These are phyloP conservation scores for Thymus mandschuricus DNA, from an alignment of 257 asterid species.

Conservation along the genomic window DNA sequence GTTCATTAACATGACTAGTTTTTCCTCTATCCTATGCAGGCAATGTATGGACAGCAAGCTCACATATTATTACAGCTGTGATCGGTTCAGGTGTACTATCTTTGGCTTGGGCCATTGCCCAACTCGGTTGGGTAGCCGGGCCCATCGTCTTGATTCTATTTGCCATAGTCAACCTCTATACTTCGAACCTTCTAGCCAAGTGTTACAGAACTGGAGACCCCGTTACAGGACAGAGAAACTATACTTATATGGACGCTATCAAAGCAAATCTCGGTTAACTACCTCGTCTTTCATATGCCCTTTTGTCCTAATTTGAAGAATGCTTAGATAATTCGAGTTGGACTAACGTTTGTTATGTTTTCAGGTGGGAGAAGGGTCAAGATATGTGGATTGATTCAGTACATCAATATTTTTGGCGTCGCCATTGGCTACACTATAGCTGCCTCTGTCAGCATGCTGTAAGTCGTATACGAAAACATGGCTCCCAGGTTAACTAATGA, in stretches of 20 bases:
- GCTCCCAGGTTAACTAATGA: no score
- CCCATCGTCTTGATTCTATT: no score
- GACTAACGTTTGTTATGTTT: not conserved
- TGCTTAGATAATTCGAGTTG: not conserved
- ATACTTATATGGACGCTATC: slow-evolving; percentile 56
- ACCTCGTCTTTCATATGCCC: not conserved
- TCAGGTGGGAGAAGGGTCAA: slow-evolving; percentile 46
- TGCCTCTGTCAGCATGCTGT: slow-evolving; percentile 60
- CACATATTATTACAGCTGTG: no score
- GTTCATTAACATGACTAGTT: no score
- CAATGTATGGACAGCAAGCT: no score
- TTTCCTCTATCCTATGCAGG: no score
- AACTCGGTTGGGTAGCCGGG: no score
- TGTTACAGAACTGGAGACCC: slow-evolving; percentile 32
- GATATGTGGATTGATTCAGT: slow-evolving; percentile 48
- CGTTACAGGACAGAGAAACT: slow-evolving; percentile 41
- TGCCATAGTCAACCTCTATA: no score
- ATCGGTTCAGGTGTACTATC: no score
- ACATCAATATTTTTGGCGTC: slow-evolving; percentile 49
- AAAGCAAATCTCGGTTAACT: slow-evolving; percentile 43
- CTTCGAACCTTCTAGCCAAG: slow-evolving; percentile 40
- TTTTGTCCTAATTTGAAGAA: not conserved
- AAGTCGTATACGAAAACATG: slow-evolving; percentile 19
- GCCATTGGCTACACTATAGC: slow-evolving; percentile 69
- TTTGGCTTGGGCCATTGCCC: no score